phyloP scores from a whole-genome alignment of 495 filamentous ascomycete species.

The Entonaema liquescens region DNA sequence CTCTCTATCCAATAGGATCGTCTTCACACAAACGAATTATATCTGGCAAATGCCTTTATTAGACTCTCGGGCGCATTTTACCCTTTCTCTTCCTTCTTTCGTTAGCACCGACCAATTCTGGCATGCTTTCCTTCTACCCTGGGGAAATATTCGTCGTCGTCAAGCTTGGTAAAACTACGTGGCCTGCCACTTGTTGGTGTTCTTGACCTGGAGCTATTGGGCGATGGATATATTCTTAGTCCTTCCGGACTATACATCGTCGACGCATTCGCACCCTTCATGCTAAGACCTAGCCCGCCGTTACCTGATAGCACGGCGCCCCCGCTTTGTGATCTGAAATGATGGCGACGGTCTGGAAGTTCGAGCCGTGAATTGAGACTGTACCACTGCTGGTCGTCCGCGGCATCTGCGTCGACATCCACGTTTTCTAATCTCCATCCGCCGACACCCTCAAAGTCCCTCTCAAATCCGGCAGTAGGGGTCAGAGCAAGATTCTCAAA shows the following conservation, averaged over 20 bases:
- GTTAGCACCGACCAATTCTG: constrained; percentile 9
- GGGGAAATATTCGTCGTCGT: constrained; percentile 43
- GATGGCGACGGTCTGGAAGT: constrained; percentile 59
- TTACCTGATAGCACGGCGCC: constrained; percentile 37
- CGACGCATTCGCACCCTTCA: constrained; percentile 29
- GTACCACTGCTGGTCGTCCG: constrained; percentile 74
- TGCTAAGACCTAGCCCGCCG: constrained; percentile 40
- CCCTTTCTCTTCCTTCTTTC: not conserved
- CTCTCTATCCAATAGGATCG: constrained; percentile 8
- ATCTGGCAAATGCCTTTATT: not conserved
- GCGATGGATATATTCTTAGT: constrained; percentile 33
- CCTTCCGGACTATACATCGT: constrained; percentile 34
- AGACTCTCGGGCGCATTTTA: not conserved
- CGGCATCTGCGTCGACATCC: constrained; percentile 56
- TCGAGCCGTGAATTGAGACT: constrained; percentile 78
- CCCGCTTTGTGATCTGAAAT: constrained; percentile 51
- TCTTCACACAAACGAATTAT: not conserved
- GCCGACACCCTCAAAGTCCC: constrained; percentile 88
- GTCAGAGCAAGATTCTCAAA: constrained; percentile 49
- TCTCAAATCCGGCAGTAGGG: constrained; percentile 56
- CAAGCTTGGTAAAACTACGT: constrained; percentile 34
- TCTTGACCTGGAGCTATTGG: constrained; percentile 51
- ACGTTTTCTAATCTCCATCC: constrained; percentile 69
- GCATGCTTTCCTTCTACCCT: constrained; percentile 13
- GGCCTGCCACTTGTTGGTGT: constrained; percentile 46